Evolutionary conservation across 2,329 filamentous ascomycete species (phyloP).

Genomic region (Stylonectria norvegica): DNA sequence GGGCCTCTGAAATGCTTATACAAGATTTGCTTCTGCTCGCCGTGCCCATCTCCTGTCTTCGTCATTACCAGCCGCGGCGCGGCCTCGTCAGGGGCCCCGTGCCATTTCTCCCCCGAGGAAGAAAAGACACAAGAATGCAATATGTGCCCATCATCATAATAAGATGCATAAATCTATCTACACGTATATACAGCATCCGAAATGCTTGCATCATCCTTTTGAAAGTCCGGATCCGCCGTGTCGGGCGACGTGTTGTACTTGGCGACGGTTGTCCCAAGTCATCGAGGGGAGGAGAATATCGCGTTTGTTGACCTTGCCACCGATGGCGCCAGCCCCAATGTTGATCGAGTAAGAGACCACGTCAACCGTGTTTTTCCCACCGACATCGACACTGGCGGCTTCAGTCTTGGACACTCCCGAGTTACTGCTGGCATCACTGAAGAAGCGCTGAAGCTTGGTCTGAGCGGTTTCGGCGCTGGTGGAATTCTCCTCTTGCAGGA

Average conservation of each 20-base stretch:
- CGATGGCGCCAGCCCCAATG: conserved; percentile 30
- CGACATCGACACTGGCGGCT: conserved; percentile 42
- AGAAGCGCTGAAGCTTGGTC: conserved; percentile 51
- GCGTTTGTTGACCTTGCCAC: conserved; percentile 25
- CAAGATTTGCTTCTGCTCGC: conserved; percentile 22
- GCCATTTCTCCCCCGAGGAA: conserved; percentile 6
- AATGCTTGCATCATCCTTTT: conserved; percentile 2
- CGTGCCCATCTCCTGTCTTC: conserved; percentile 13
- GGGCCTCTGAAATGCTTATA: conserved; percentile 22
- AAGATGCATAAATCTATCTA: conserved; percentile 18
- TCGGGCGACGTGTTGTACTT: conserved; percentile 6
- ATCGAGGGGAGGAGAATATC: conserved; percentile 4
- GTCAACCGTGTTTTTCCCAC: conserved; percentile 46
- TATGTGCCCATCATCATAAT: conserved; percentile 11
- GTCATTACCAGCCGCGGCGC: conserved; percentile 22
- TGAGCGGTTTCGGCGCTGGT: conserved; percentile 53
- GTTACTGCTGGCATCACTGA: conserved; percentile 38
- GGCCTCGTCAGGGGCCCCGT: conserved; percentile 9
- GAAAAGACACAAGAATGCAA: conserved; percentile 9
- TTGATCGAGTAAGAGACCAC: conserved; percentile 47
- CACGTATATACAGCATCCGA: conserved; percentile 22
- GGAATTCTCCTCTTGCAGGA: conserved; percentile 55
- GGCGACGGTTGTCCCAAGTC: conserved; percentile 1
- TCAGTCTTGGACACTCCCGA: conserved; percentile 33
- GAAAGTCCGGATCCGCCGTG: conserved; percentile 7